These are phyloP conservation scores for Lodderomyces margitis DNA, from an alignment of 1,139 yeast species.

Conservation along the genomic window DNA sequence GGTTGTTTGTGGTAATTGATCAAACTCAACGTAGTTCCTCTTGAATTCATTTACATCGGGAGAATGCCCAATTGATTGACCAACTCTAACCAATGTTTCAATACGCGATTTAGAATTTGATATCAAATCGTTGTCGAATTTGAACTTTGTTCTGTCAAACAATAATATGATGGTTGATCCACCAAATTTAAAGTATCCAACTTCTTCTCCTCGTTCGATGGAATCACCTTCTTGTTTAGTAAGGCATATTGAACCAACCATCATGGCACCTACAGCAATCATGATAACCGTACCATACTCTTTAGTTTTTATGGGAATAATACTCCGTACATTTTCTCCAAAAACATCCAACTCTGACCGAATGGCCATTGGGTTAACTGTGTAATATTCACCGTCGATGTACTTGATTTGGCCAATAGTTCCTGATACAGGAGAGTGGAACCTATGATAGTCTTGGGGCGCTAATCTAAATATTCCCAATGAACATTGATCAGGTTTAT, in stretches of 20 bases:
- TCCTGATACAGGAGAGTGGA: constrained; percentile 87
- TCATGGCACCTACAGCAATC: constrained; percentile 95
- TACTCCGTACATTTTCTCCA: constrained; percentile 83
- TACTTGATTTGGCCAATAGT: constrained; percentile 58
- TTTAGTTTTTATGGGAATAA: constrained; percentile 72
- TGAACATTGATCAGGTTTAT: constrained; percentile 46
- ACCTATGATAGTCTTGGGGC: constrained; percentile 95
- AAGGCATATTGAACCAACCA: constrained; percentile 89
- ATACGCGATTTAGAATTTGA: constrained; percentile 65
- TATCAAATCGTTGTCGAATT: constrained; percentile 72
- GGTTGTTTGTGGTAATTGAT: constrained; percentile 47
- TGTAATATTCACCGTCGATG: constrained; percentile 88
- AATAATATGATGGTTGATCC: constrained; percentile 82
- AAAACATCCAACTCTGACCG: constrained; percentile 85
- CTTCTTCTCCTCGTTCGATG: constrained; percentile 71
- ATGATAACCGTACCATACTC: constrained; percentile 75
- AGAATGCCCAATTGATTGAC: constrained; percentile 86
- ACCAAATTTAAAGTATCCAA: constrained; percentile 95
- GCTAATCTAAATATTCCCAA: constrained; percentile 85
- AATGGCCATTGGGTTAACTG: constrained; percentile 97
- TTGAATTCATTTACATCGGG: constrained; percentile 48
- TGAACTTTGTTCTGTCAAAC: constrained; percentile 31
- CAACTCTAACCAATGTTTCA: constrained; percentile 85
- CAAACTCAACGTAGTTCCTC: constrained; percentile 48
- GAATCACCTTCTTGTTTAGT: constrained; percentile 62